phyloP scores from a whole-genome alignment of 768 basidiomycete species.

The Mycena rebaudengoi region DNA sequence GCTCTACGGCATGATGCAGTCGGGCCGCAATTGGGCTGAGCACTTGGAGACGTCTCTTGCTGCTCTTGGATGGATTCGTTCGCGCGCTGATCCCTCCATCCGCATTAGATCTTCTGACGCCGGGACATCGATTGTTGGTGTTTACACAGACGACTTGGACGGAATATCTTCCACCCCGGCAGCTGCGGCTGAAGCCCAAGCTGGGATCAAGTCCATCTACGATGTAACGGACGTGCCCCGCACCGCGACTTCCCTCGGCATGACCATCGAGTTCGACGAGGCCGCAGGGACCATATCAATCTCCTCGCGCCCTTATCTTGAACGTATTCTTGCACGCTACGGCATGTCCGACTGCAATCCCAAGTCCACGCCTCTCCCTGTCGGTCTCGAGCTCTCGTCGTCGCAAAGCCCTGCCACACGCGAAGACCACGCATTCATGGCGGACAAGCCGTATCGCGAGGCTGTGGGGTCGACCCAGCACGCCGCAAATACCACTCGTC shows the following conservation, averaged over 20 bases:
- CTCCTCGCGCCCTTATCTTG: slow-evolving; percentile 27
- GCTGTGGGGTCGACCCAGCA: slow-evolving; percentile 35
- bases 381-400: slow-evolving; percentile 25
- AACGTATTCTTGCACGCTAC: slow-evolving; percentile 28
- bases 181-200: slow-evolving; percentile 14
- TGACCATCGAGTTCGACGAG: slow-evolving; percentile 19
- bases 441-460: slow-evolving; percentile 35
- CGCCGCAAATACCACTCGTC: slow-evolving; percentile 33
- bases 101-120: background rate
- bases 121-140: slow-evolving; percentile 13
- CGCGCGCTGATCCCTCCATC: slow-evolving; percentile 17
- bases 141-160: slow-evolving; percentile 13
- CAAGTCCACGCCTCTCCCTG: slow-evolving; percentile 36
- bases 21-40: slow-evolving; percentile 21
- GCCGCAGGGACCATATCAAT: slow-evolving; percentile 26
- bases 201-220: slow-evolving; percentile 22
- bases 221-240: slow-evolving; percentile 30
- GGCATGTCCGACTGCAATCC: slow-evolving; percentile 32
- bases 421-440: slow-evolving; percentile 30
- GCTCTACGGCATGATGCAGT: slow-evolving; percentile 26
- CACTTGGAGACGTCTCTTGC: slow-evolving; percentile 1
- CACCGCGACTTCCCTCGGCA: slow-evolving; percentile 30
- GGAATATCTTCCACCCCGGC: slow-evolving; percentile 3
- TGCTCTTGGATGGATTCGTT: slow-evolving; percentile 16
- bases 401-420: slow-evolving; percentile 8